These are phyloP conservation scores for Leptographium wingfieldii DNA, from an alignment of 2,329 filamentous ascomycete species.

Conservation along the genomic window DNA sequence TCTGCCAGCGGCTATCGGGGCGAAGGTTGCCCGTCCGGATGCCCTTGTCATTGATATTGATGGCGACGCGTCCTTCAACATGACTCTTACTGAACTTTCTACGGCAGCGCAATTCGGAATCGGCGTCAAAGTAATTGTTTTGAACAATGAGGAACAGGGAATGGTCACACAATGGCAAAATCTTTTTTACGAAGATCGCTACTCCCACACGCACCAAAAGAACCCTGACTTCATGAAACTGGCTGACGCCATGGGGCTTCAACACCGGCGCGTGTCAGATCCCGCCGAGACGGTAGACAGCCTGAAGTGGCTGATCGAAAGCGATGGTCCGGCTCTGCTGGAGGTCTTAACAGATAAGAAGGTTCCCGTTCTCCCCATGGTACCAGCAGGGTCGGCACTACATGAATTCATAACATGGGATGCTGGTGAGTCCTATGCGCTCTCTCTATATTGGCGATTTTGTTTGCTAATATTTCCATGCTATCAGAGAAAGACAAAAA, in stretches of 20 bases:
- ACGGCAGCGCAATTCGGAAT: conserved; percentile 95
- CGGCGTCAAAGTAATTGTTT: conserved; percentile 82
- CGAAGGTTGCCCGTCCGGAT: conserved; percentile 68
- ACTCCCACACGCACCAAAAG: conserved; percentile 79
- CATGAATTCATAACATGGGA: conserved; percentile 93
- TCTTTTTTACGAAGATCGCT: conserved; percentile 92
- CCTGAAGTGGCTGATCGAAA: conserved; percentile 79
- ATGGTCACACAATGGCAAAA: conserved; percentile 99
- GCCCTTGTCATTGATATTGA: conserved; percentile 91
- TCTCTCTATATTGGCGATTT: conserved; percentile 5
- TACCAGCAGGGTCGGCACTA: conserved; percentile 72
- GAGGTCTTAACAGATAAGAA: conserved; percentile 88
- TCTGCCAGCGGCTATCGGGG: conserved; percentile 86
- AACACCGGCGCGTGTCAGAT: conserved; percentile 57
- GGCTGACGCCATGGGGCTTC: conserved; percentile 79
- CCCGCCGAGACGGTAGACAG: conserved; percentile 65
- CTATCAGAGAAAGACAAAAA: conserved; percentile 51
- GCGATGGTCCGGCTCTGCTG: conserved; percentile 81
- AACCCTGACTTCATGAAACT: conserved; percentile 97
- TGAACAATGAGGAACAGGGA: conserved; percentile 97
- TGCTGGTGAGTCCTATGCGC: conserved; percentile 41
- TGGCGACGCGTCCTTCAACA: conserved; percentile 96
- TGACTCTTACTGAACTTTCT: conserved; percentile 92
- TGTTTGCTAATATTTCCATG: conserved; percentile 3
- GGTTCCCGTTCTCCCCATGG: conserved; percentile 95